Conservation (phyloP, 768 basidiomycete species). For the Amanita fuliginea region DNA sequence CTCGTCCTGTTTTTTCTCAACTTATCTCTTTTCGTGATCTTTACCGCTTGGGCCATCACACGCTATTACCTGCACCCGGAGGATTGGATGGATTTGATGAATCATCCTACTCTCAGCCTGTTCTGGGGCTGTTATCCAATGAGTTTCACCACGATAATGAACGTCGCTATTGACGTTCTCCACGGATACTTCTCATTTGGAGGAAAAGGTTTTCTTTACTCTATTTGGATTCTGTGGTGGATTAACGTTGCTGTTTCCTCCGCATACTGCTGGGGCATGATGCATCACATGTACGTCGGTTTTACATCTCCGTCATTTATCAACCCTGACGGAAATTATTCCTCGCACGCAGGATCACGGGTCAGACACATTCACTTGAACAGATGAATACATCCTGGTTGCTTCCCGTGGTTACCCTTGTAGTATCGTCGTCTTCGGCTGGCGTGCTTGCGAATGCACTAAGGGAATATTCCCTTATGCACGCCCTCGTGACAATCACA, state of each 20-base stretch:
- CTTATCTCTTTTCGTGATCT: slow-evolving; percentile 32
- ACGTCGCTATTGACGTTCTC: slow-evolving; percentile 28
- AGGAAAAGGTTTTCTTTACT: slow-evolving; percentile 35
- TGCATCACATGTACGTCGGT: slow-evolving; percentile 54
- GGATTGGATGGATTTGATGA: slow-evolving; percentile 35
- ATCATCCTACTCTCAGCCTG: slow-evolving; percentile 38
- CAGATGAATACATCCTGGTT: slow-evolving; percentile 58
- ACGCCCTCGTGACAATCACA: slow-evolving; percentile 45
- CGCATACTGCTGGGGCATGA: slow-evolving; percentile 45
- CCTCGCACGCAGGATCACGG: slow-evolving; percentile 32
- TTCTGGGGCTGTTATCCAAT: slow-evolving; percentile 34
- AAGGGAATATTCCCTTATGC: slow-evolving; percentile 25
- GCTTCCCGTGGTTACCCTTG: slow-evolving; percentile 64
- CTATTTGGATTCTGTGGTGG: slow-evolving; percentile 58
- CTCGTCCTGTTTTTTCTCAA: slow-evolving; percentile 20
- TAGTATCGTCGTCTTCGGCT: slow-evolving; percentile 30
- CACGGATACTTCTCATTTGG: slow-evolving; percentile 32
- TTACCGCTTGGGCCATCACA: slow-evolving; percentile 25
- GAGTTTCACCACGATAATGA: slow-evolving; percentile 43
- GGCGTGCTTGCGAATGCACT: slow-evolving; percentile 45
- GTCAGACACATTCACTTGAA: slow-evolving; percentile 42
- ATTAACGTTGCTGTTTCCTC: slow-evolving; percentile 39
- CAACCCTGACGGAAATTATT: background rate
- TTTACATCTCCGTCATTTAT: background rate
- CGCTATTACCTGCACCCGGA: slow-evolving; percentile 31